phyloP scores from a whole-genome alignment of 345 rosid species.

The Eucalyptus polybractea region DNA sequence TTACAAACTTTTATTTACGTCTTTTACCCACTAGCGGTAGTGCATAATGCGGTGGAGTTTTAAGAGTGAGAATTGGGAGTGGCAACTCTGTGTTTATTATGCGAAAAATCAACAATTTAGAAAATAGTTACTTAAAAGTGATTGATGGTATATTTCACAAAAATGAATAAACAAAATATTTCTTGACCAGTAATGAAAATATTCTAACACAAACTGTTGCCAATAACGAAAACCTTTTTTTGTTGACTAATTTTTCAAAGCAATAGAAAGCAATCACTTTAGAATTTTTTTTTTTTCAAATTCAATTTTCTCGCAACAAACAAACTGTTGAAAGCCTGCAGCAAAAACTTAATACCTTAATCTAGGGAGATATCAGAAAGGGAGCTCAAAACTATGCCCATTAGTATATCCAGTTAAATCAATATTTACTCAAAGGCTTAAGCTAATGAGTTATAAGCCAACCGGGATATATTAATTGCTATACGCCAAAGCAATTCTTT shows the following conservation, averaged over 20 bases:
- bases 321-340: too few species aligned
- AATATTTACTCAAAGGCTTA: too few species aligned
- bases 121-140: not conserved
- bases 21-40: not conserved
- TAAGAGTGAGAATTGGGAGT: not conserved
- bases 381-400: too few species aligned
- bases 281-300: not conserved
- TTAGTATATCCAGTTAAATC: too few species aligned
- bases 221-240: not conserved
- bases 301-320: not conserved
- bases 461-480: too few species aligned
- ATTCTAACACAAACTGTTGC: not conserved
- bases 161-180: not conserved
- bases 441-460: too few species aligned
- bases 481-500: too few species aligned
- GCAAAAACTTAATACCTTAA: too few species aligned
- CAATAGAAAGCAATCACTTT: not conserved
- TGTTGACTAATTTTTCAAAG: not conserved
- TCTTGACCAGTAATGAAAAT: not conserved
- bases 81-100: not conserved
- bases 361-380: too few species aligned
- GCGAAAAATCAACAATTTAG: not conserved
- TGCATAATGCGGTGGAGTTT: not conserved
- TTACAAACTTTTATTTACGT: not conserved
- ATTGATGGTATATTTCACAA: not conserved